Evolutionary conservation across 352 stramenopile genomes (phyloP).

Genomic region (Globisporangium solare): DNA sequence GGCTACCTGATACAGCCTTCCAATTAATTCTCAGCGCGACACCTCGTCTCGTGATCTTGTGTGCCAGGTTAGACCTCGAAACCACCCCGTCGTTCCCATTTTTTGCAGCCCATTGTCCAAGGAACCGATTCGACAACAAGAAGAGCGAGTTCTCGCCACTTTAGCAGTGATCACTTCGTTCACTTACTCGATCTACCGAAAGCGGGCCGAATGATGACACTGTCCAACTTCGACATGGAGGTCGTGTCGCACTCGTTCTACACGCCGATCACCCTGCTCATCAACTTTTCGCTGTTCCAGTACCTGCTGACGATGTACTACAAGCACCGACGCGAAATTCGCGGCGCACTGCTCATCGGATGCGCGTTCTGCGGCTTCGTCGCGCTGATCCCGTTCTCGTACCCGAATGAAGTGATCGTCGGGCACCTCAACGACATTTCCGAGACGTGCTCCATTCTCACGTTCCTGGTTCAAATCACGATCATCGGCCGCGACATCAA

Average conservation of each 20-base stretch:
- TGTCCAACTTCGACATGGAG: neutral
- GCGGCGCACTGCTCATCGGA: conserved; percentile 11
- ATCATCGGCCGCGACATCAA: conserved; percentile 27
- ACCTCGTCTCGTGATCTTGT: too few species aligned
- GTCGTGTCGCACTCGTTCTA: conserved; percentile 1
- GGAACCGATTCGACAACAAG: too few species aligned
- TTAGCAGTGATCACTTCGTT: too few species aligned
- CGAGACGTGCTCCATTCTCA: conserved; percentile 22
- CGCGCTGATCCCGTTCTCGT: conserved; percentile 14
- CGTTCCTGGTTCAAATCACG: conserved; percentile 30
- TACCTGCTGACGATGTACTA: conserved; percentile 35
- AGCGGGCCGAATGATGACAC: neutral
- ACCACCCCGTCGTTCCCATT: too few species aligned
- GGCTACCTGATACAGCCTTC: too few species aligned
- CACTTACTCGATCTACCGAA: too few species aligned
- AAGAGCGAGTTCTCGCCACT: too few species aligned
- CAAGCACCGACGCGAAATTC: conserved; percentile 16
- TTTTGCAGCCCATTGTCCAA: too few species aligned
- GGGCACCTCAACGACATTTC: conserved; percentile 29
- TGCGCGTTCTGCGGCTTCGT: conserved; percentile 17
- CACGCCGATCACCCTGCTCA: conserved; percentile 24
- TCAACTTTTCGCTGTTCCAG: conserved; percentile 35
- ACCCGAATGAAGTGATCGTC: conserved; percentile 15
- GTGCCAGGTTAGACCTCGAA: too few species aligned
- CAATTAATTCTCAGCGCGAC: too few species aligned